These are phyloP conservation scores for Scheffersomyces parashehatae DNA, from an alignment of 1,139 yeast species.

Conservation along the genomic window DNA sequence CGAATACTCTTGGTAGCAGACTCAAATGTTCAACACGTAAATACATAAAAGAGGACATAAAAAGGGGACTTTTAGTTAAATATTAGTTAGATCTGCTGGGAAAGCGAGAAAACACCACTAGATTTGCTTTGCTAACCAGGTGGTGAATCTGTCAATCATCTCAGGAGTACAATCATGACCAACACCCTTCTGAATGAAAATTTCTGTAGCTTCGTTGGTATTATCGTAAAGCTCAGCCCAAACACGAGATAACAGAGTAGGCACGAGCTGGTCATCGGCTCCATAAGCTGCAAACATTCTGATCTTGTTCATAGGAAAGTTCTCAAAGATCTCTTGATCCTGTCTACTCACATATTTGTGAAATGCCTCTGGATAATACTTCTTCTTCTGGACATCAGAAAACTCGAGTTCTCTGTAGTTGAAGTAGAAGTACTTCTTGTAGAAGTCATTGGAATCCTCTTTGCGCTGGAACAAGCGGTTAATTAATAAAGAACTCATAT, in stretches of 20 bases:
- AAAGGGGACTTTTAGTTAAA: too few species aligned
- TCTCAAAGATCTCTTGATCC: conserved; percentile 36
- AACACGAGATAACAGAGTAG: conserved; percentile 30
- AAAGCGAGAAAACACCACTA: neutral
- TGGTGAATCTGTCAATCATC: conserved; percentile 35
- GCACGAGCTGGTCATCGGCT: conserved; percentile 38
- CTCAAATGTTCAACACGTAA: too few species aligned
- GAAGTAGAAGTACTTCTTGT: conserved; percentile 33
- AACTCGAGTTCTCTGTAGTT: conserved; percentile 39
- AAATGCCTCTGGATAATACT: conserved; percentile 36
- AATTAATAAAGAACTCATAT: conserved; percentile 43
- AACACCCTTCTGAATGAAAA: conserved; percentile 30
- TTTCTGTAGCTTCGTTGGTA: conserved; percentile 26
- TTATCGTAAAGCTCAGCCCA: conserved; percentile 37
- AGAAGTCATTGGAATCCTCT: conserved; percentile 17
- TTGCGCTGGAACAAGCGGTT: conserved; percentile 33
- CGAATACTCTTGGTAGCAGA: too few species aligned
- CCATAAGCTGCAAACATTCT: conserved; percentile 43
- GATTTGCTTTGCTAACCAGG: conserved; percentile 28
- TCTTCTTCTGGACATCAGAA: conserved; percentile 22
- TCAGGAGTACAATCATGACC: conserved; percentile 39
- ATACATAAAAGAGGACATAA: too few species aligned
- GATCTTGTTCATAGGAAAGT: conserved; percentile 33
- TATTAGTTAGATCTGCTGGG: neutral
- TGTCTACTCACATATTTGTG: conserved; percentile 32